Conservation (phyloP, 2,329 filamentous ascomycete species). For the Arthrobotrys megalospora region DNA sequence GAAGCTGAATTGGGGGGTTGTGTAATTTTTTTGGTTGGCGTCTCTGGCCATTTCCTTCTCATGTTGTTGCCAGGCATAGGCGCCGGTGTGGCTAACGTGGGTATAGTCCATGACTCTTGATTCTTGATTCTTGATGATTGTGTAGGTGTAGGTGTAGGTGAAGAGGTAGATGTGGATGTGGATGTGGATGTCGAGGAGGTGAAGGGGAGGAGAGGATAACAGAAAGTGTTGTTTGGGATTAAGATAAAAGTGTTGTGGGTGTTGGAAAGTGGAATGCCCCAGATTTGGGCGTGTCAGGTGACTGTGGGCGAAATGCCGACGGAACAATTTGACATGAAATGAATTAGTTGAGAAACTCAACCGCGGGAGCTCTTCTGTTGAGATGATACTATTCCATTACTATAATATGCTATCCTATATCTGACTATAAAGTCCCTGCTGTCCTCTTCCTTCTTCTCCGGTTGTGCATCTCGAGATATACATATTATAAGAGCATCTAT, state of each 20-base stretch:
- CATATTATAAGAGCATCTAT: neutral
- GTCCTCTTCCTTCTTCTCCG: too few relatives aligned
- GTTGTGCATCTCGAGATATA: constrained; percentile 1
- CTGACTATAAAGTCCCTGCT: too few relatives aligned
- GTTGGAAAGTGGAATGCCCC: constrained; percentile 8
- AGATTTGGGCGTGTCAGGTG: constrained; percentile 11
- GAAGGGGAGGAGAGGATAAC: too few relatives aligned
- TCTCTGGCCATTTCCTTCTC: neutral
- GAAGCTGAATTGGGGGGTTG: neutral
- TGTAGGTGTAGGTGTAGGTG: neutral
- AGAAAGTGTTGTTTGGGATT: too few relatives aligned
- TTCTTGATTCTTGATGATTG: neutral
- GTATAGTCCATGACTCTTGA: constrained; percentile 10
- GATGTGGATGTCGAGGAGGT: neutral
- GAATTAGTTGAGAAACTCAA: neutral
- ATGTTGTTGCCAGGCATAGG: constrained; percentile 22
- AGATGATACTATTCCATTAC: neutral
- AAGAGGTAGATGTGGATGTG: neutral
- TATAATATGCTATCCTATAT: too few relatives aligned
- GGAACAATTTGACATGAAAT: neutral
- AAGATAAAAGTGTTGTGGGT: constrained; percentile 10
- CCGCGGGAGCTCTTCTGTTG: constrained; percentile 12
- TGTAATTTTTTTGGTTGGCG: neutral
- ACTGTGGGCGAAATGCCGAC: constrained; percentile 30
- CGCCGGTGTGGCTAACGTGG: constrained; percentile 10